phyloP scores from a whole-genome alignment of 2,329 filamentous ascomycete genomes.

The Fusarium annulatum region DNA sequence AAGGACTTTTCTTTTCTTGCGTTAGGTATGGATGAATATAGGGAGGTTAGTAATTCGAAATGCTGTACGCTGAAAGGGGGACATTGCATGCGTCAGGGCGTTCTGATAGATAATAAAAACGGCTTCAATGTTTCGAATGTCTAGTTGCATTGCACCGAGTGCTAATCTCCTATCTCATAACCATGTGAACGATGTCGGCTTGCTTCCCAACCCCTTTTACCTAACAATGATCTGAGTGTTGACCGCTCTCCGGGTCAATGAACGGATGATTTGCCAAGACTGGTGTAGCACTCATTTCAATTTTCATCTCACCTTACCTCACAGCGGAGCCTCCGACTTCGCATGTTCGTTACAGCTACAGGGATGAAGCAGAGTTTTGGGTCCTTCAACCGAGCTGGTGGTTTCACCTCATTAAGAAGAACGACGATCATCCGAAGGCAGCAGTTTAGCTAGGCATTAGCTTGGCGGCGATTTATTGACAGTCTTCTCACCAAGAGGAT shows the following conservation, averaged over 20 bases:
- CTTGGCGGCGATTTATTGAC: conserved; percentile 8
- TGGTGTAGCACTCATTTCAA: conserved; percentile 24
- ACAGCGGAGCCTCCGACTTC: conserved; percentile 17
- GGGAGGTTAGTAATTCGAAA: conserved; percentile 43
- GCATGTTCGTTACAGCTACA: conserved; percentile 19
- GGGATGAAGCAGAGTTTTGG: conserved; percentile 17
- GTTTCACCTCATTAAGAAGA: conserved; percentile 28
- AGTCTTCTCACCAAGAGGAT: conserved; percentile 14
- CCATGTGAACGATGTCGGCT: conserved; percentile 4
- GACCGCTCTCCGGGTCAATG: conserved; percentile 3
- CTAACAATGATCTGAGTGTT: background rate
- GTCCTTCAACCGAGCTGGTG: conserved; percentile 31
- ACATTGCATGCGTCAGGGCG: conserved; percentile 44
- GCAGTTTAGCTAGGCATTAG: conserved; percentile 14
- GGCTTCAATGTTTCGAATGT: conserved; percentile 34
- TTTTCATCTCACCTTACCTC: conserved; percentile 25
- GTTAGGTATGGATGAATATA: conserved; percentile 22
- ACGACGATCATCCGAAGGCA: conserved; percentile 31
- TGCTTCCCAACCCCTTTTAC: conserved; percentile 21
- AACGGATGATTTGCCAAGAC: conserved; percentile 30
- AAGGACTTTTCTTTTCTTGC: conserved; percentile 20
- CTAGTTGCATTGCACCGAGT: conserved; percentile 1
- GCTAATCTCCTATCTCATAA: conserved; percentile 9
- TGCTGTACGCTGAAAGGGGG: conserved; percentile 38
- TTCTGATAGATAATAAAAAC: conserved; percentile 45